Percentiles rank a stretch among this genome's conserved stretches.
Evolutionary conservation across 2,329 filamentous ascomycete species (phyloP).

Genomic region (Colletotrichum lini): DNA sequence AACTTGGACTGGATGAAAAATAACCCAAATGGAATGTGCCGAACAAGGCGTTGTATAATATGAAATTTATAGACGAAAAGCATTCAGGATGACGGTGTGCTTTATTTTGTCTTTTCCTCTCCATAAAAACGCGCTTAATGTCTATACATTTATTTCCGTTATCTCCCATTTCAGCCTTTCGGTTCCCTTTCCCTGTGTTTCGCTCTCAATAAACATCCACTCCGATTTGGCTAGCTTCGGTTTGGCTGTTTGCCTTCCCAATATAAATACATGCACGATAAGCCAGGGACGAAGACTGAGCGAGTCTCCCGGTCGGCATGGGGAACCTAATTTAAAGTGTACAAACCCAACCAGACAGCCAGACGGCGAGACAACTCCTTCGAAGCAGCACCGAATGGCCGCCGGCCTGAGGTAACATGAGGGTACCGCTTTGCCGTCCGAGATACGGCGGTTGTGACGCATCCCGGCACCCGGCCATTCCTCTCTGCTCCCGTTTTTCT

Average conservation of each 20-base stretch:
- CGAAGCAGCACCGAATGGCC: background rate
- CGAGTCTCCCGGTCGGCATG: background rate
- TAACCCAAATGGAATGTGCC: background rate
- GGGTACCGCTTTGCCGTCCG: background rate
- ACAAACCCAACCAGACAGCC: background rate
- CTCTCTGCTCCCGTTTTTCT: background rate
- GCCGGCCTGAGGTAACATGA: background rate
- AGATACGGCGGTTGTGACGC: background rate
- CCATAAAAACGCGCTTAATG: slow-evolving; percentile 6
- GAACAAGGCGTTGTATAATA: slow-evolving; percentile 12
- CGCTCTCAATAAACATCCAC: too few relatives aligned
- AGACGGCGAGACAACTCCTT: too few relatives aligned
- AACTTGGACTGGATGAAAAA: background rate
- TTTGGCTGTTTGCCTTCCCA: background rate
- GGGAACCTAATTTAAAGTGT: background rate
- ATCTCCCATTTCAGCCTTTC: background rate
- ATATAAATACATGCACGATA: background rate
- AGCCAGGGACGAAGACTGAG: background rate
- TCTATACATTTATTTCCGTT: background rate
- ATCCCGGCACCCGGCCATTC: background rate
- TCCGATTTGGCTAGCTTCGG: background rate
- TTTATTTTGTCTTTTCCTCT: too few relatives aligned
- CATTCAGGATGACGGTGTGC: background rate
- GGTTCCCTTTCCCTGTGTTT: too few relatives aligned
- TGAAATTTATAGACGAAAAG: background rate